Base-by-base conservation (phyloP, 2,329 filamentous ascomycete species). In the Colletotrichum gigasporum region DNA sequence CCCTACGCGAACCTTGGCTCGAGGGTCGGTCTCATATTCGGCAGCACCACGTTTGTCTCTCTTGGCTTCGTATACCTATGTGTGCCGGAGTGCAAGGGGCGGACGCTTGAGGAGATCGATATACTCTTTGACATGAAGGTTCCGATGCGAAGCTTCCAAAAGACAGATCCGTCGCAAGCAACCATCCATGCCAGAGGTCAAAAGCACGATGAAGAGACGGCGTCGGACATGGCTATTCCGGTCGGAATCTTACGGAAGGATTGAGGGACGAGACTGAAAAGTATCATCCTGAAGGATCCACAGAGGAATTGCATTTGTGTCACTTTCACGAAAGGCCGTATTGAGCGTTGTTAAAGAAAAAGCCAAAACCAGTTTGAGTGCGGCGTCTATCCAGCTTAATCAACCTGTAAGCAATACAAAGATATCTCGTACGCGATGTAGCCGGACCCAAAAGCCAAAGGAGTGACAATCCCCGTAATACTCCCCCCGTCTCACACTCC, bases 101-200 rank as follows among this genome's bases (percentile, higher is more conserved):
- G 90, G 3, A 89, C 87, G 0, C 82, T 95, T 2, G 92, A 94
- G 77, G 91, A 94, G 74, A 90, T 94, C 60, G 91, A 94, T 20
- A 9, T 35, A 30, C 22, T 56, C 2, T 39, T 56, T 26, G 53
- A 47, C n/a, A 47, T 39, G 41, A 35, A 56, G 14, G 53, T 56
- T 14, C 39, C 53, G 10, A 37, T 56, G 53, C 41, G 53, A 6
- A 24, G 28, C 22, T 47, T 37, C 20, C 53, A 56, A 0, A 20
- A 56, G 20, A 30, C n/a, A 3, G 30, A 47, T 16, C 8, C 37
- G n/a, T 42, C 30, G 14, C 20, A 1, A 14, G n/a, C 6, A 18
- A 1, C n/a, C n/a, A 2, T 20, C n/a, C 41, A 56, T 22, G 22
- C 20, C 41, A 24, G 20, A 9, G 20, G 22, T 22, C 3, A 10